Percentiles rank a stretch among this genome's conserved stretches.
Evolutionary conservation across 2,329 filamentous ascomycete species (phyloP).

Genomic region (Zasmidium citrigriseum): DNA sequence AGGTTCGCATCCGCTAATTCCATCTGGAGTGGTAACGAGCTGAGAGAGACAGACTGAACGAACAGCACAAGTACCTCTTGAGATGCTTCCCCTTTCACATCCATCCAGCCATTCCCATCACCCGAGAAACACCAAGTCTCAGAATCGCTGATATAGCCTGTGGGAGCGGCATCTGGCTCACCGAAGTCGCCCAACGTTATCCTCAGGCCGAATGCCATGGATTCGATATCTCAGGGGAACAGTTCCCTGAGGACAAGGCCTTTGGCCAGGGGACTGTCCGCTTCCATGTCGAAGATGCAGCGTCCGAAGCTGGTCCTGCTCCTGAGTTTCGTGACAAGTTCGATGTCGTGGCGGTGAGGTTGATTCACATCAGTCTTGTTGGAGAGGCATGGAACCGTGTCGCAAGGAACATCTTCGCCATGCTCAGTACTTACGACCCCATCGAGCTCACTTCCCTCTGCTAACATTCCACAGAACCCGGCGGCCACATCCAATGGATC

Average conservation of each 20-base stretch:
- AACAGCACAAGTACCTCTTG: constrained; percentile 2
- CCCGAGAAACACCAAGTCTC: background rate
- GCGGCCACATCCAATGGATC: background rate
- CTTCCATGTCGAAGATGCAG: background rate
- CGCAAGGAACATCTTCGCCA: background rate
- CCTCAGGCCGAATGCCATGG: background rate
- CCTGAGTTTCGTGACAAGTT: background rate
- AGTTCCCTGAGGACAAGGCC: background rate
- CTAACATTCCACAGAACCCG: background rate
- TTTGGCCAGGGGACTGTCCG: background rate
- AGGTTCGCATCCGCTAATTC: background rate
- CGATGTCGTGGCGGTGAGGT: background rate
- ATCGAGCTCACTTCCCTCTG: too few relatives aligned
- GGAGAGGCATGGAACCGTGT: background rate
- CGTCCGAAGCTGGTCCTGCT: background rate
- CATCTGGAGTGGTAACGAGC: background rate
- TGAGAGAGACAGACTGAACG: background rate
- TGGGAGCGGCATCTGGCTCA: background rate
- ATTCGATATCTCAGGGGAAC: background rate
- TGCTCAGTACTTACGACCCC: background rate
- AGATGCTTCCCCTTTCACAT: background rate
- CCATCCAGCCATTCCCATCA: background rate
- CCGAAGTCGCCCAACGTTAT: background rate
- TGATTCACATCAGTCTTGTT: background rate
- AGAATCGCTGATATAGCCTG: background rate